Evolutionary conservation across 2,329 filamentous ascomycete genomes (phyloP), one percentile per base, ranked within the genome.

Genomic region (Colletotrichum lupini): DNA sequence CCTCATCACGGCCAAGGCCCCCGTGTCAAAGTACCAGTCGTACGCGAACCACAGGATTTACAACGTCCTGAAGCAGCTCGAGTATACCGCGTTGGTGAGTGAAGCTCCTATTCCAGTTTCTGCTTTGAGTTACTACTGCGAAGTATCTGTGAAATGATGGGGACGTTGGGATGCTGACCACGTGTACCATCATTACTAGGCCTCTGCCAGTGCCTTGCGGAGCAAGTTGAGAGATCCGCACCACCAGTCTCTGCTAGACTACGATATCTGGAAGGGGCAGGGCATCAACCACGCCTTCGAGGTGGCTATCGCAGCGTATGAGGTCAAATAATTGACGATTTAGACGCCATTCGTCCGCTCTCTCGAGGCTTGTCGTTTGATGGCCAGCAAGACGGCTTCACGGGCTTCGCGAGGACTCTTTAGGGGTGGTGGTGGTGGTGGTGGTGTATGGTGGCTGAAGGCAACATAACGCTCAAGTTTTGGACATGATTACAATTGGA

Each of bases 21-120:
- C 59, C 3, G 11, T 63, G 37, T 68, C 70, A 5, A 61, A n/a
- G 26, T 69, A 58, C 26, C 59, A 75, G 62, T 16, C 24, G 6
- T 75, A 75, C 37, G 69, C 69, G 32, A 68, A 70, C 59, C 19
- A 28, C 35, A 65, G 73, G 56, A 72, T 75, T 19, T 3, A 30
- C 30, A 68, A 68, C 4, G 66, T 70, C 8, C 16, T 75, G 22
- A 5, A 5, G 6, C 59, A 70, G 56, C 56, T 75, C 5, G 65
- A 52, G 4, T 16, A 0, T 5, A 46, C 70, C 32, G 22, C 26
- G 26, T 6, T 19, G 3, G n/a, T 58, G 4, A 62, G 52, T 12
- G 22, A 58, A 1, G 5, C 22, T 9, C 24, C 7, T 14, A 2
- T 4, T 12, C 42, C 12, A 1, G 2, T 28, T 4, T 9, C 7